Conservation (phyloP, 345 rosid genomes). For the Eucalyptus curtisii region DNA sequence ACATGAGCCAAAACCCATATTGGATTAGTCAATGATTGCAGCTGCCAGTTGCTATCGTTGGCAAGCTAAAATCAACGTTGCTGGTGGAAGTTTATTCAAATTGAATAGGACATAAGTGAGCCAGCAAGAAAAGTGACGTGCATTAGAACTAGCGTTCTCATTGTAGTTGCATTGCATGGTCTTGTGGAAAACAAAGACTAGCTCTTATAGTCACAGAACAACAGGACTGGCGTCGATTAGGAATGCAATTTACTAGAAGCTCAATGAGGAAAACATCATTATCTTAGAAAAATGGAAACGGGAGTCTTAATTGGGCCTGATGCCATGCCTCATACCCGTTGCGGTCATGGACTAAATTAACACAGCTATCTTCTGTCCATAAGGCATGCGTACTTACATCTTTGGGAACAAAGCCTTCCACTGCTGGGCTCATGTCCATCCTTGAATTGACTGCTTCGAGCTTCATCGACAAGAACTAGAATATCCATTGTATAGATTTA, state of each 20-base stretch:
- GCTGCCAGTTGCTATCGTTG: not conserved
- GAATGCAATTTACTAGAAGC: not conserved
- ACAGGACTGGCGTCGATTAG: not conserved
- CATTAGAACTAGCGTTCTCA: not conserved
- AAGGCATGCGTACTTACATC: constrained; percentile 38
- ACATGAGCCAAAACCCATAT: constrained; percentile 22
- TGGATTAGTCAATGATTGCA: not conserved
- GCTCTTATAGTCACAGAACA: not conserved
- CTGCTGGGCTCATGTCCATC: constrained; percentile 28
- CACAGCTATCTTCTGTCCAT: not conserved
- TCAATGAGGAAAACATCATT: not conserved
- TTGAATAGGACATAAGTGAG: not conserved
- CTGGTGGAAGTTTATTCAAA: not conserved
- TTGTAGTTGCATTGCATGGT: not conserved
- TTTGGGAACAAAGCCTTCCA: constrained; percentile 57
- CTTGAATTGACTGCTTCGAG: constrained; percentile 84
- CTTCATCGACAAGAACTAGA: constrained; percentile 91
- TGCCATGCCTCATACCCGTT: not conserved
- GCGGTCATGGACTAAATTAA: not conserved
- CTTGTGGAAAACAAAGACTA: not conserved
- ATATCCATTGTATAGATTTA: not conserved
- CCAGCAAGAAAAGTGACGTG: not conserved
- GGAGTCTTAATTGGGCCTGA: not conserved
- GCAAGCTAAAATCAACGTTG: not conserved
- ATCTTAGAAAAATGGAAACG: not conserved